Conservation (phyloP, 2,329 filamentous ascomycete species). For the Fusarium tricinctum region DNA sequence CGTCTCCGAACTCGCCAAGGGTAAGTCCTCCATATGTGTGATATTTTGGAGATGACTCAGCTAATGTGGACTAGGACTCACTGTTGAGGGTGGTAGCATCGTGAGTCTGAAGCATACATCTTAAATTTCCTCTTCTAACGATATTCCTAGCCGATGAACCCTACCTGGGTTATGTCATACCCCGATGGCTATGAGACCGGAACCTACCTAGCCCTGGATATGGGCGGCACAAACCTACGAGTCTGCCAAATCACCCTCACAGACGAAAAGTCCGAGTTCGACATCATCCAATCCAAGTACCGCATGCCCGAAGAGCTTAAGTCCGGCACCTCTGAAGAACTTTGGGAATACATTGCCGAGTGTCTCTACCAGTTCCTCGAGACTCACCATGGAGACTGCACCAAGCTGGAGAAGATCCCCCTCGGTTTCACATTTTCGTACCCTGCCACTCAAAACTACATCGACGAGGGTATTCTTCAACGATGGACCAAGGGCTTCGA, state of each 20-base stretch:
- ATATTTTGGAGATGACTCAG: neutral
- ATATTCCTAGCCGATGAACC: conserved; percentile 87
- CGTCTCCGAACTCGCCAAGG: conserved; percentile 87
- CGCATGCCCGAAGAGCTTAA: conserved; percentile 94
- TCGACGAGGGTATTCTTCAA: conserved; percentile 92
- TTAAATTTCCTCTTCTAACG: conserved; percentile 37
- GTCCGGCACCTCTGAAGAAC: conserved; percentile 83
- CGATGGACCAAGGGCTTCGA: conserved; percentile 99
- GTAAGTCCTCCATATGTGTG: conserved; percentile 57
- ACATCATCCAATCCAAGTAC: conserved; percentile 97
- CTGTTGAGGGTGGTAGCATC: conserved; percentile 90
- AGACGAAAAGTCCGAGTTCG: conserved; percentile 89
- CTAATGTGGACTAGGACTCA: conserved; percentile 71
- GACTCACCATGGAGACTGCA: conserved; percentile 79
- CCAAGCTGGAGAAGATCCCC: conserved; percentile 75
- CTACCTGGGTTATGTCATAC: conserved; percentile 94
- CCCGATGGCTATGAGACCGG: conserved; percentile 90
- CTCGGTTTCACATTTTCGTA: conserved; percentile 98
- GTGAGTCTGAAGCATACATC: conserved; percentile 67
- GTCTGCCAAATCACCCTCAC: conserved; percentile 94
- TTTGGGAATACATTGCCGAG: conserved; percentile 96
- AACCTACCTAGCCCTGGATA: conserved; percentile 90
- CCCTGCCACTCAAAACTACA: conserved; percentile 91
- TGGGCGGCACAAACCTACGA: conserved; percentile 95
- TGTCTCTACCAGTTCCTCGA: conserved; percentile 92